Evolutionary conservation across 2,329 filamentous ascomycete species (phyloP), one percentile per base, ranked within the genome.

Genomic region (Diaporthe batatas): DNA sequence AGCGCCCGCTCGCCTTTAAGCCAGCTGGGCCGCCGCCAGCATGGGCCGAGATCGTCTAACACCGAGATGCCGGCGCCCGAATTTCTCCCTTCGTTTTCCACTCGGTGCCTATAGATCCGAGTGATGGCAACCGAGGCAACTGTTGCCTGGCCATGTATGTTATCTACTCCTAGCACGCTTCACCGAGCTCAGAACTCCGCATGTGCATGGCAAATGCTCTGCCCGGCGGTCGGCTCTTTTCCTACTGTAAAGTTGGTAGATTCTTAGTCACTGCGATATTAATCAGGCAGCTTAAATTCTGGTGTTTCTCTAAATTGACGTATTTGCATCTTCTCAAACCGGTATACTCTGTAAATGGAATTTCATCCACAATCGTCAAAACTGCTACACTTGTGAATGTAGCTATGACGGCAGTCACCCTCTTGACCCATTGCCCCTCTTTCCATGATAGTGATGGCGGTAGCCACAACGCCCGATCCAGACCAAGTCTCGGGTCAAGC

Each of bases 361-460:
- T 29, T 16, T 18, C 6, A 21, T 16, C n/a, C 36, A n/a, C 36
- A 44, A 14, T 51, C 54, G n/a, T 32, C 34, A 23, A 32, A 23
- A 42, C 51, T 36, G 68, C 23, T 44, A 51, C 55, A 70, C 49
- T 34, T 6, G 32, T 49, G 32, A 62, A 62, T 55, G 67, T 49
- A 54, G 42, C 67, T n/a, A 80, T 76, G 86, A 89, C 88, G 86
- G 83, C 87, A 86, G 86, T 83, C 89, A 89, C 86, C 89, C 88
- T 85, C 87, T 91, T 90, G 85, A 86, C 88, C 88, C 87, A 81
- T 87, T 85, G 83, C 83, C 88, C 86, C 87, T 89, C 86, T 82
- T 84, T 87, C 86, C 86, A 84, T 83, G 79, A 53, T 79, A 80
- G 77, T 54, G 25, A 47, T 68, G 44, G 32, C 54, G 23, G 44